Conservation (phyloP, 352 stramenopile species). For the Phytopythium delawarense region DNA sequence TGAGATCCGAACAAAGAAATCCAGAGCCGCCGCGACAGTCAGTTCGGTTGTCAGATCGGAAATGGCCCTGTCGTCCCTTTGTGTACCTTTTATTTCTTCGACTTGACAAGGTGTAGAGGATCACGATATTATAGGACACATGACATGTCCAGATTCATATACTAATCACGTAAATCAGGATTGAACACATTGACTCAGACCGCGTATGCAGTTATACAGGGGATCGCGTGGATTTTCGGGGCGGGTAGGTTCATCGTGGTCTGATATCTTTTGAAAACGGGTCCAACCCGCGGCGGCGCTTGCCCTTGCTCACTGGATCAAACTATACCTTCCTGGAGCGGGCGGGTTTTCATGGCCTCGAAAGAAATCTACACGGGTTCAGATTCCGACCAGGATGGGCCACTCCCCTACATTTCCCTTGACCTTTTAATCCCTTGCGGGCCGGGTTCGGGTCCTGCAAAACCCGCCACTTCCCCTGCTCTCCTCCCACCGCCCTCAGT, state of each 20-base stretch:
- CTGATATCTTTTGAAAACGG: conserved; percentile 6
- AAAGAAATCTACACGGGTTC: not conserved
- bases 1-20: not conserved
- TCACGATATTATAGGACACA: not conserved
- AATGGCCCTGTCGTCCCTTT: not conserved
- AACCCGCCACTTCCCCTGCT: not conserved
- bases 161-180: not conserved
- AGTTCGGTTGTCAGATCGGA: conserved; percentile 4
- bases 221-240: not conserved
- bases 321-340: not conserved
- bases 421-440: not conserved
- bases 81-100: not conserved
- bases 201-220: not conserved
- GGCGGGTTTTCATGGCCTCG: not conserved
- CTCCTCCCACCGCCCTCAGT: not conserved
- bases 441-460: not conserved
- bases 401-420: not conserved
- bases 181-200: not conserved
- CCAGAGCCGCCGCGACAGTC: not conserved
- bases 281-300: not conserved
- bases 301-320: not conserved
- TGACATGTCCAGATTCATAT: not conserved
- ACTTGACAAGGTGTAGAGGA: not conserved
- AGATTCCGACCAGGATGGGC: not conserved
- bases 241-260: conserved; percentile 5